Conservation (phyloP, 179 eudicot genomes). For the Spergularia azorica region DNA sequence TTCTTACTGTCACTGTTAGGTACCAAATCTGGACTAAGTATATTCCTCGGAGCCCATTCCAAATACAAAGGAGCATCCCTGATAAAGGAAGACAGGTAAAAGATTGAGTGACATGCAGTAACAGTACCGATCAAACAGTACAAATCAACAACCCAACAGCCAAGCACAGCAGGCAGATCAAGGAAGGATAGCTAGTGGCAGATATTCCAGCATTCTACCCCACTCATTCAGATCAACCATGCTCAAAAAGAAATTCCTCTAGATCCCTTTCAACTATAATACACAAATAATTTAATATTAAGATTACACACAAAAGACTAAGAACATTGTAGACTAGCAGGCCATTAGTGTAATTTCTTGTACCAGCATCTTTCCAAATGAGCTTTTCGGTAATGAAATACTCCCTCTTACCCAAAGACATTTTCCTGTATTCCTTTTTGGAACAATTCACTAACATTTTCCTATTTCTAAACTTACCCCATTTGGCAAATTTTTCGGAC, state of each 20-base stretch:
- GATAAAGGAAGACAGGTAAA: slow-evolving; percentile 8
- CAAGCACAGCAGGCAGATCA: background rate
- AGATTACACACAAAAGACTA: background rate
- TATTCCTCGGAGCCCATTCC: slow-evolving; percentile 92
- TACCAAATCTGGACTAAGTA: slow-evolving; percentile 49
- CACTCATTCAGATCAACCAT: slow-evolving; percentile 5
- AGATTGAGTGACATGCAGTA: background rate
- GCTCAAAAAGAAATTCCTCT: background rate
- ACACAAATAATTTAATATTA: too few species aligned
- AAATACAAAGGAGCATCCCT: slow-evolving; percentile 89
- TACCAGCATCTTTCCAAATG: too few species aligned
- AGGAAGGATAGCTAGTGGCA: background rate
- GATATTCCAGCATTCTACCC: background rate
- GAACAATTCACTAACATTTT: too few species aligned
- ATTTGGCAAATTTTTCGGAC: too few species aligned
- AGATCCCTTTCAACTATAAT: background rate
- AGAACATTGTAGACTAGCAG: background rate
- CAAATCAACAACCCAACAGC: background rate
- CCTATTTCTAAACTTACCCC: too few species aligned
- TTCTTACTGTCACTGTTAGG: slow-evolving; percentile 30
- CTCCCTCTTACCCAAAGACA: too few species aligned
- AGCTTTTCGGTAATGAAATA: too few species aligned
- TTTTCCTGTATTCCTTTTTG: too few species aligned
- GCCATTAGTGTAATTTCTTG: background rate
- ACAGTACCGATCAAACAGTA: background rate